Percentiles rank a stretch among this genome's conserved stretches.
phyloP scores from a whole-genome alignment of 768 basidiomycete species.

The Clitopilus hobsonii region DNA sequence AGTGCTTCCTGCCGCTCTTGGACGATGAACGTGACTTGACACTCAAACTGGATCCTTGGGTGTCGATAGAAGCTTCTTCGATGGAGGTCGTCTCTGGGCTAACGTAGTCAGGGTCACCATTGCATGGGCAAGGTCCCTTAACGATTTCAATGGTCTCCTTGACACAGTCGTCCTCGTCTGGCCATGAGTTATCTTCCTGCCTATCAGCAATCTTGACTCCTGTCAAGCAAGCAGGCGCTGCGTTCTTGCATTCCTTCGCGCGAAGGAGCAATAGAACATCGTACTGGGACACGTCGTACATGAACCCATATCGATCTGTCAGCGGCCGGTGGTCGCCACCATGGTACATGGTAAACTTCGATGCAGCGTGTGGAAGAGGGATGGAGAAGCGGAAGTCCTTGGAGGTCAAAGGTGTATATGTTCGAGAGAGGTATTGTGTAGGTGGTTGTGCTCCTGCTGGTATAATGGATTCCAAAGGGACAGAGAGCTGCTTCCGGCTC shows the following conservation, averaged over 20 bases:
- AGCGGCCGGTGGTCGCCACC: slow-evolving; percentile 54
- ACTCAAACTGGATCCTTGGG: slow-evolving; percentile 24
- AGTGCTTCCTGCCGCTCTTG: slow-evolving; percentile 42
- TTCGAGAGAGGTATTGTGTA: slow-evolving; percentile 75
- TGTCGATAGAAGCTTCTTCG: slow-evolving; percentile 8
- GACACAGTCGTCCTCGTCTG: slow-evolving; percentile 41
- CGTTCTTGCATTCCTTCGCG: slow-evolving; percentile 65
- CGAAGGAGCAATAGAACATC: slow-evolving; percentile 74
- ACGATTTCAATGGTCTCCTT: slow-evolving; percentile 39
- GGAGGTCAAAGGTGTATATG: slow-evolving; percentile 69
- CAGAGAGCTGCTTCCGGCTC: slow-evolving; percentile 35
- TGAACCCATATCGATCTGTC: slow-evolving; percentile 88
- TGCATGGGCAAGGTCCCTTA: slow-evolving; percentile 40
- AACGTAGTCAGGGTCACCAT: slow-evolving; percentile 24
- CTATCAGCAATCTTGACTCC: slow-evolving; percentile 86
- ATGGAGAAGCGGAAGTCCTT: slow-evolving; percentile 73
- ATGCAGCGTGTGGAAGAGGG: slow-evolving; percentile 51
- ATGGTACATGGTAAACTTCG: slow-evolving; percentile 45
- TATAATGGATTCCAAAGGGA: slow-evolving; percentile 80
- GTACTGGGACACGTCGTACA: slow-evolving; percentile 81
- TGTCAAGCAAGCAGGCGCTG: slow-evolving; percentile 80
- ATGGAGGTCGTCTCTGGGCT: not conserved
- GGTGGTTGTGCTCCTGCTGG: slow-evolving; percentile 77
- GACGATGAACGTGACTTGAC: slow-evolving; percentile 48
- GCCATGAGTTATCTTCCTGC: slow-evolving; percentile 75